Percentiles rank a stretch among this genome's conserved stretches.
Evolutionary conservation across 2,329 filamentous ascomycete genomes (phyloP).

Genomic region (Myriosclerotinia curreyana): DNA sequence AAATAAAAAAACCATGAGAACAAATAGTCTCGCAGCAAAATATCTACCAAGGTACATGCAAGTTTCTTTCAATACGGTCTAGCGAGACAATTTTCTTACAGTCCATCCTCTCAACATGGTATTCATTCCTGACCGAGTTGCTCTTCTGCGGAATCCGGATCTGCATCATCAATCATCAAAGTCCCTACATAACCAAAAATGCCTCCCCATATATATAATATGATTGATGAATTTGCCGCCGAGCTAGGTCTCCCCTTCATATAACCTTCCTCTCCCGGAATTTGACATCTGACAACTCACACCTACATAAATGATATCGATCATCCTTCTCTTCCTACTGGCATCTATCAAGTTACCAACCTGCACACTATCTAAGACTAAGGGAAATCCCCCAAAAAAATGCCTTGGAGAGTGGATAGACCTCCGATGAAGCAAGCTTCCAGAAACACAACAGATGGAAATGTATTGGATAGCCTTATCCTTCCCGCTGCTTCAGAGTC

Average conservation of each 20-base stretch:
- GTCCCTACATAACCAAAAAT: neutral
- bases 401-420: neutral
- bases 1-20: neutral
- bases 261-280: neutral
- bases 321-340: neutral
- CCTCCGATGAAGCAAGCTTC: neutral
- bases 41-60: neutral
- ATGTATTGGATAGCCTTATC: neutral
- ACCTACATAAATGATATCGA: neutral
- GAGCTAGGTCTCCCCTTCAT: slow-evolving; percentile 7
- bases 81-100: slow-evolving; percentile 5
- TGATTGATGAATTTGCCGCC: neutral
- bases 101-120: slow-evolving; percentile 6
- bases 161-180: neutral
- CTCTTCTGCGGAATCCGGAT: neutral
- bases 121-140: slow-evolving; percentile 12
- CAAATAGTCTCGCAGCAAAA: neutral
- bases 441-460: neutral
- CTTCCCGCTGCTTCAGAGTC: neutral
- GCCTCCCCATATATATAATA: too few species aligned
- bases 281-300: slow-evolving; percentile 10
- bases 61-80: neutral
- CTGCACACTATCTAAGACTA: too few species aligned
- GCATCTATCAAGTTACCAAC: too few species aligned
- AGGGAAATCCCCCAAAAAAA: too few species aligned